Percentiles rank a stretch among this genome's conserved stretches.
Conservation (phyloP, 163 green algal genomes). For the Prototheca cutis region DNA sequence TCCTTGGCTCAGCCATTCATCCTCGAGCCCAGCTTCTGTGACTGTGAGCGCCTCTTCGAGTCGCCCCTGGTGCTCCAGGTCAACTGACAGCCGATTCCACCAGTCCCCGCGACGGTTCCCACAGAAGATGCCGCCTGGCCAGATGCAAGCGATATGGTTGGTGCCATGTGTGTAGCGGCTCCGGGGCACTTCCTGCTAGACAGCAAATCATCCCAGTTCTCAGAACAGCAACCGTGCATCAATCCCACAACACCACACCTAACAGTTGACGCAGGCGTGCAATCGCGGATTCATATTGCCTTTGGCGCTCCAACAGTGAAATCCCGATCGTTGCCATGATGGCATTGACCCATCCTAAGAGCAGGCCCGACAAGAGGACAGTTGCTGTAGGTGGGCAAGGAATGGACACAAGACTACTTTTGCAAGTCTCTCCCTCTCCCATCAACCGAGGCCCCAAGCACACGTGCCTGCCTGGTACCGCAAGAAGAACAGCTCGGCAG, state of each 20-base stretch:
- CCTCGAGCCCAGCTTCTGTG: conserved; percentile 59
- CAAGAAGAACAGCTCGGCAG: conserved; percentile 32
- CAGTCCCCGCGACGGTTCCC: conserved; percentile 47
- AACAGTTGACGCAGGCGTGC: conserved; percentile 61
- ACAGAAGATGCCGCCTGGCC: conserved; percentile 39
- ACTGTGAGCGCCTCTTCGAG: conserved; percentile 52
- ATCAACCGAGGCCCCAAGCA: no score
- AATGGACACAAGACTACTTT: no score
- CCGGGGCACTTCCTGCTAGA: no score
- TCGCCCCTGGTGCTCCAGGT: conserved; percentile 64
- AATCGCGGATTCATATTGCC: conserved; percentile 50
- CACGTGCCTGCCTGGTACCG: conserved; percentile 30
- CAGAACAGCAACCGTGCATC: no score
- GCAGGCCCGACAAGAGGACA: no score
- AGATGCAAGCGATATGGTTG: no score
- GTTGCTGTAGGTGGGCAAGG: no score
- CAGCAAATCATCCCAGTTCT: no score
- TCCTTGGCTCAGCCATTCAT: conserved; percentile 61
- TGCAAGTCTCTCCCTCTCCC: no score
- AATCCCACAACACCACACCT: conserved; percentile 19
- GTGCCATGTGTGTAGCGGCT: no score
- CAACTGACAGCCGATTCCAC: conserved; percentile 67
- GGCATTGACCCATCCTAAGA: conserved; percentile 61
- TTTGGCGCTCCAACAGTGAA: conserved; percentile 57
- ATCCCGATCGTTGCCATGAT: conserved; percentile 57